Conservation (phyloP, 169 alveolate species). For the Eimeria zaria region DNA sequence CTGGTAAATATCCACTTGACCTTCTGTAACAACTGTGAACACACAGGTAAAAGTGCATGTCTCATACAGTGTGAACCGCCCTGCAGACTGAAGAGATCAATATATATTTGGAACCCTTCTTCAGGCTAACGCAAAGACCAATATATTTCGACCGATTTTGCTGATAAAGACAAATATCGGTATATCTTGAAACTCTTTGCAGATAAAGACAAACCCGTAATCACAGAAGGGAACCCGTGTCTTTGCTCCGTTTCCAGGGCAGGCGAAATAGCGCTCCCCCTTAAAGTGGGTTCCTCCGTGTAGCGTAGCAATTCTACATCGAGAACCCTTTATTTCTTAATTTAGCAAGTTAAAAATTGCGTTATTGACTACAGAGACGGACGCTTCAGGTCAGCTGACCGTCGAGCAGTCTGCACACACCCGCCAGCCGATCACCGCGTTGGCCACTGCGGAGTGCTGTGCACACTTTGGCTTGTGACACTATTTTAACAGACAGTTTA, state of each 20-base stretch:
- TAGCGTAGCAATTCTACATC: too few relatives aligned
- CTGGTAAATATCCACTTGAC: too few relatives aligned
- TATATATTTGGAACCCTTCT: background rate
- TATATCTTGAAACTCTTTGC: too few relatives aligned
- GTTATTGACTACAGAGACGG: background rate
- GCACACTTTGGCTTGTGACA: background rate
- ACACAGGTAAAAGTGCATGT: too few relatives aligned
- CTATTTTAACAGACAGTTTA: too few relatives aligned
- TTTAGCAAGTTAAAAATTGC: too few relatives aligned
- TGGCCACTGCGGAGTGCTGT: background rate
- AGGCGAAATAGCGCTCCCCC: background rate
- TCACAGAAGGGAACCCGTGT: background rate
- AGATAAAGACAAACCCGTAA: too few relatives aligned
- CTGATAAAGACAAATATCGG: too few relatives aligned
- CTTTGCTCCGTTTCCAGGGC: background rate
- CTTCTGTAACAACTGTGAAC: too few relatives aligned
- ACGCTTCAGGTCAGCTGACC: background rate
- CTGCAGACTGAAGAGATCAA: background rate
- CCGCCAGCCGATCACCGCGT: background rate
- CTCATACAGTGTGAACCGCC: background rate
- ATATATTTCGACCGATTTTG: background rate
- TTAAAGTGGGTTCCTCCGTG: background rate
- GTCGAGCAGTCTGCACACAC: background rate
- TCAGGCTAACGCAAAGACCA: background rate
- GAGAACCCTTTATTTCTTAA: too few relatives aligned